Percentiles rank a stretch among this genome's conserved stretches.
Evolutionary conservation across 2,329 filamentous ascomycete species (phyloP).

Genomic region (Cladophialophora immunda): DNA sequence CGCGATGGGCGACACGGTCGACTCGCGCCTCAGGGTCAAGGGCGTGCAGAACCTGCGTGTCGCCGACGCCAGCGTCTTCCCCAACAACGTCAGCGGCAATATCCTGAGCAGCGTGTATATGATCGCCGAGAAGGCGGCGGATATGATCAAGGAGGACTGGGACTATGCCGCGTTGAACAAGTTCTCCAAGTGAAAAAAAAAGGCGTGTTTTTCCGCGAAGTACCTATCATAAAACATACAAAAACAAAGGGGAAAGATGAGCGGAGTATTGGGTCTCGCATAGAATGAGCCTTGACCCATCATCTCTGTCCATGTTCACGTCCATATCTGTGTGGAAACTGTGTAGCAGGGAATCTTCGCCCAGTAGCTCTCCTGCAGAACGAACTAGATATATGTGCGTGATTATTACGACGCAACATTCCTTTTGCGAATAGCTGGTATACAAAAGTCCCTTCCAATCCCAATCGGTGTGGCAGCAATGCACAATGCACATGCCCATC

Average conservation of each 20-base stretch:
- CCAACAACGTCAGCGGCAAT: slow-evolving; percentile 46
- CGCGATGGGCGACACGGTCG: slow-evolving; percentile 52
- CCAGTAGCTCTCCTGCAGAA: neutral
- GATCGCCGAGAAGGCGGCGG: slow-evolving; percentile 47
- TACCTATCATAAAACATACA: neutral
- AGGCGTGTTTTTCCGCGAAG: neutral
- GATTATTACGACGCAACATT: neutral
- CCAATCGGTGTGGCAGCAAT: no score
- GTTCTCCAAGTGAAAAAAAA: slow-evolving; percentile 4
- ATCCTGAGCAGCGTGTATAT: slow-evolving; percentile 46
- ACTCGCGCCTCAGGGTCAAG: slow-evolving; percentile 43
- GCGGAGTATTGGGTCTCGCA: neutral
- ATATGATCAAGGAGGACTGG: slow-evolving; percentile 46
- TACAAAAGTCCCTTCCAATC: neutral
- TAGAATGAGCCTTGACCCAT: neutral
- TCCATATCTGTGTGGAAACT: neutral
- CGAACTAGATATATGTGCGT: neutral
- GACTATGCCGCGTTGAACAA: slow-evolving; percentile 29
- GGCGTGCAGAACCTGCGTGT: slow-evolving; percentile 47
- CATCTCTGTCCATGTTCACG: neutral
- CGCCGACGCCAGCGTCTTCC: slow-evolving; percentile 47
- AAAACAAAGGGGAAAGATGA: neutral
- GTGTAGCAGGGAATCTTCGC: neutral
- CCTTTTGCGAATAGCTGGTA: neutral
- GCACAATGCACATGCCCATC: no score